Evolutionary conservation across 305 asterid genomes (phyloP).

Genomic region (Fraxinus platypoda): DNA sequence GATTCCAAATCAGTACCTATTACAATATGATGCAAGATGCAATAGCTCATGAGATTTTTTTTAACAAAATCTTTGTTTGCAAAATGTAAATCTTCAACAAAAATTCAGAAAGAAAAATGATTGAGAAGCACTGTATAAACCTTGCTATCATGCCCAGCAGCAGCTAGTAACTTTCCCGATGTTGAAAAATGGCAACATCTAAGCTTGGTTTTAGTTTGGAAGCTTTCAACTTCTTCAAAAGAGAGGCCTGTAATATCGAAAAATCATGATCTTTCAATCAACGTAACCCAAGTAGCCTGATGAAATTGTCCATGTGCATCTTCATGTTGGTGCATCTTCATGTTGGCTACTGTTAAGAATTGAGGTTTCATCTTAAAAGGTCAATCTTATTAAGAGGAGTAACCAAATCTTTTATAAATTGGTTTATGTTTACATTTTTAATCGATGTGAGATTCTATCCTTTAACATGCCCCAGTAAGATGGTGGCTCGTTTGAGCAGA

Average conservation of each 20-base stretch:
- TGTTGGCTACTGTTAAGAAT: too few relatives aligned
- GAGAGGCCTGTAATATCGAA: background rate
- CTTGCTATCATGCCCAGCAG: background rate
- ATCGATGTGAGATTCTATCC: too few relatives aligned
- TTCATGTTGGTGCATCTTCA: background rate
- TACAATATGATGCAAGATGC: background rate
- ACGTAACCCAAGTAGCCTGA: background rate
- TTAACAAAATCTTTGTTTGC: background rate
- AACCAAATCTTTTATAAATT: too few relatives aligned
- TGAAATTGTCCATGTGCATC: background rate
- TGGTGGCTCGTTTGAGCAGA: too few relatives aligned
- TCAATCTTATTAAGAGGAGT: too few relatives aligned
- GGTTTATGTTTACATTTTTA: too few relatives aligned
- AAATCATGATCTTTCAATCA: background rate
- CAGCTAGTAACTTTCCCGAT: background rate
- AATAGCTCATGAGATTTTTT: background rate
- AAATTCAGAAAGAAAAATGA: background rate
- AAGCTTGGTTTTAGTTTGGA: background rate
- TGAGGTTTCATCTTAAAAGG: too few relatives aligned
- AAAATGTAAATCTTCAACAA: background rate
- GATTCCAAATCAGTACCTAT: conserved; percentile 44
- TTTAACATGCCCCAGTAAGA: too few relatives aligned
- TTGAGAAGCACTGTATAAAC: background rate
- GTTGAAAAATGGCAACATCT: conserved; percentile 6
- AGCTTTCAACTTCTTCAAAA: background rate